A percentile compares a stretch with the other conserved stretches of the same genome.
Conservation (phyloP, 1,284 basidiomycete genomes). For the Lentinus polychrous region DNA sequence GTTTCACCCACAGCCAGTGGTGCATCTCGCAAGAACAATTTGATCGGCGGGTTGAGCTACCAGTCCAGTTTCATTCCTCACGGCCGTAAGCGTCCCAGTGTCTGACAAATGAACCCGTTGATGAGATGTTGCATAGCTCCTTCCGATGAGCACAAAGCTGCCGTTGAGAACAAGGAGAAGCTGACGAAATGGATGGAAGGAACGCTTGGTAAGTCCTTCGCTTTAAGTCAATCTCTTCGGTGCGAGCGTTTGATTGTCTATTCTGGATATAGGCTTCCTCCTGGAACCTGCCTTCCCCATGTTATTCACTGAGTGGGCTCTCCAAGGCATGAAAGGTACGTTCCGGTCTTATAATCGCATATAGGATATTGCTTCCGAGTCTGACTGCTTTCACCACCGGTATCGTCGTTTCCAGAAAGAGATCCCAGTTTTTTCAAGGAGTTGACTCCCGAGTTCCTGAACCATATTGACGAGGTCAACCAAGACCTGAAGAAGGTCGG, state of each 20-base stretch:
- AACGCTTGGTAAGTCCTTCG: constrained; percentile 37
- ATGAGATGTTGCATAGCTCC: constrained; percentile 31
- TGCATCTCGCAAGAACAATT: constrained; percentile 53
- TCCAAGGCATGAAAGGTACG: too few relatives aligned
- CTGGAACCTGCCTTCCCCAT: constrained; percentile 39
- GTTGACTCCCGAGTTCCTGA: constrained; percentile 49
- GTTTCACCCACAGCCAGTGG: constrained; percentile 43
- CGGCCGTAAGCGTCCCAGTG: constrained; percentile 34
- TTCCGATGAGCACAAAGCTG: constrained; percentile 50
- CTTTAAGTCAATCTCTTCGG: too few relatives aligned
- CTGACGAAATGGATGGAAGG: constrained; percentile 46
- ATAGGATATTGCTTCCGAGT: too few relatives aligned
- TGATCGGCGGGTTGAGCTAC: constrained; percentile 51
- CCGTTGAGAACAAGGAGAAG: constrained; percentile 40
- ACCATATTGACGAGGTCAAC: constrained; percentile 50
- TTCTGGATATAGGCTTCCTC: constrained; percentile 48
- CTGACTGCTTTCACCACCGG: too few relatives aligned
- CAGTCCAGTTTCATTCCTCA: constrained; percentile 58
- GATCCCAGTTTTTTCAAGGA: constrained; percentile 59
- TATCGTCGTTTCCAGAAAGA: constrained; percentile 30
- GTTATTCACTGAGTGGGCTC: not conserved
- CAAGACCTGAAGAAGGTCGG: constrained; percentile 42
- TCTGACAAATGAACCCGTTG: not conserved
- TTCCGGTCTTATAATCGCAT: too few relatives aligned
- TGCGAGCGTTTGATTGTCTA: too few relatives aligned